Evolutionary conservation across 805 yeast genomes (phyloP), one percentile per base, ranked within the genome.

Genomic region (Sugiyamaella marilandica): DNA sequence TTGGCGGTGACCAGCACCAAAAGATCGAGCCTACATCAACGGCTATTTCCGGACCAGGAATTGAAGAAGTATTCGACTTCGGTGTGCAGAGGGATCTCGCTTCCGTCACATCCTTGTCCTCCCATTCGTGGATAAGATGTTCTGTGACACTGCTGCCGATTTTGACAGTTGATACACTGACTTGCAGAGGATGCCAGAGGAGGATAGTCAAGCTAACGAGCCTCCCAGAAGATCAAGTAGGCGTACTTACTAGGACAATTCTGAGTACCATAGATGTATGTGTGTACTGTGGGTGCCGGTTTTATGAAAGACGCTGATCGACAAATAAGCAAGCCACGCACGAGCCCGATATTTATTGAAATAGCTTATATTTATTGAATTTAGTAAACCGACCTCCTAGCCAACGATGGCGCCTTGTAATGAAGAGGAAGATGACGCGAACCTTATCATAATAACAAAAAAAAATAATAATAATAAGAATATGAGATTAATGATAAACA

Each of bases 111-210:
- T 67, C 72, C 0, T 48, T 45, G n/a, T 57, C 55, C 29, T 59
- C 55, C 16, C 68, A 66, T 31, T 19, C 43, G 2, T 70, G 74
- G 74, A 54, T 56, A 24, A 59, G 74, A 31, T 70, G 74, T 52
- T 52, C 66, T 13, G 41, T 66, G 11, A 69, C 73, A 1, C 49
- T 70, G 36, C 51, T 68, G 35, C 74, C 74, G 1, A 37, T 70
- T 16, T 56, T 60, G 44, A 53, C 55, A 26, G 55, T 62, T 10
- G 57, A 61, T 19, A 50, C 55, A n/a, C 52, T 55, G 44, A 54
- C 62, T 2, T 70, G 70, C 55, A 36, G 46, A 16, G 65, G 65
- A 14, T 69, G 71, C 55, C 53, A 53, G 11, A 29, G 65, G 21
- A 57, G 59, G 44, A 4, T 41, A 37, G 26, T 39, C 47, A 34